phyloP scores from a whole-genome alignment of 2,329 filamentous ascomycete species.

The Hymenoscyphus linearis region DNA sequence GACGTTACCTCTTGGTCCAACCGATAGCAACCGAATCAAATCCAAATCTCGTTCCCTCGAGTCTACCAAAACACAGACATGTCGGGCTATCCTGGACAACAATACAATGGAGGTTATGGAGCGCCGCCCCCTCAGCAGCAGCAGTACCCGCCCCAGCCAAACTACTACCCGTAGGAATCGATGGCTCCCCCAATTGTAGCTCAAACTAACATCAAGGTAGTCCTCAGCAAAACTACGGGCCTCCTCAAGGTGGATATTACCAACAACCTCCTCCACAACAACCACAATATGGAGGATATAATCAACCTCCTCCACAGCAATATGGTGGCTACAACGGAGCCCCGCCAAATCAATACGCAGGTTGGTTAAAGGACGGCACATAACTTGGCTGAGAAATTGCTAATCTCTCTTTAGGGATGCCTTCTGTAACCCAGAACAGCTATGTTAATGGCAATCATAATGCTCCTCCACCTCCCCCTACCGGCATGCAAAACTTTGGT shows the following conservation, averaged over 20 bases:
- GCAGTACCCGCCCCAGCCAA: constrained; percentile 37
- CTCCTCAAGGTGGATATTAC: constrained; percentile 37
- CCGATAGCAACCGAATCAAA: constrained; percentile 12
- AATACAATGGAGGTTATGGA: constrained; percentile 45
- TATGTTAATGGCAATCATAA: constrained; percentile 52
- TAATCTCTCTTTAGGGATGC: constrained; percentile 32
- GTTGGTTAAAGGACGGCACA: constrained; percentile 45
- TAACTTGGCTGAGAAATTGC: constrained; percentile 39
- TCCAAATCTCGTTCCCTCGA: constrained; percentile 2
- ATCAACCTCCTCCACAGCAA: constrained; percentile 42
- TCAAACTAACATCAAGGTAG: constrained; percentile 20
- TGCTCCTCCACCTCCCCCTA: constrained; percentile 61
- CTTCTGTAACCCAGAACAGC: constrained; percentile 44
- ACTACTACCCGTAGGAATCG: constrained; percentile 46
- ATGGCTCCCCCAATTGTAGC: constrained; percentile 23
- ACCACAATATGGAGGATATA: constrained; percentile 32
- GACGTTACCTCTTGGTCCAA: constrained; percentile 14
- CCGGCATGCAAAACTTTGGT: constrained; percentile 65
- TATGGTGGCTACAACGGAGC: constrained; percentile 38
- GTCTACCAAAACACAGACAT: constrained; percentile 36
- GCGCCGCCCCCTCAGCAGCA: constrained; percentile 34
- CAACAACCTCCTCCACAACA: constrained; percentile 45
- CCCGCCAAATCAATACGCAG: constrained; percentile 37
- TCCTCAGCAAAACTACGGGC: constrained; percentile 27
- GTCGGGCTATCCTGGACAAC: constrained; percentile 57